Percentiles rank a stretch among this genome's conserved stretches.
phyloP scores from a whole-genome alignment of 2,329 filamentous ascomycete species.

The Fonsecaea pedrosoi region DNA sequence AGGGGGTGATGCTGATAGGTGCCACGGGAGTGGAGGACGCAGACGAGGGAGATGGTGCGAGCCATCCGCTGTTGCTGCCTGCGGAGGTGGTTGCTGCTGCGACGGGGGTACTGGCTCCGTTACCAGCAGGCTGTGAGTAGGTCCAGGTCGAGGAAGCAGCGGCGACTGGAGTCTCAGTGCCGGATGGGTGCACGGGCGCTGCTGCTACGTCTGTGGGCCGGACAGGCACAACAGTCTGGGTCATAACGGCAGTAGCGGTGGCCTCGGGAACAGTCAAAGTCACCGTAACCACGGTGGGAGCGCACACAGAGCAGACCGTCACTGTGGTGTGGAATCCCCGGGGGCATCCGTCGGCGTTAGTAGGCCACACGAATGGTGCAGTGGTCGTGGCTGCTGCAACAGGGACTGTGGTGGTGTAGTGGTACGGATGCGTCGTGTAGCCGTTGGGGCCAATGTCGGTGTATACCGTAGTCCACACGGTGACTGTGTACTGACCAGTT shows the following conservation, averaged over 20 bases:
- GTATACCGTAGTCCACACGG: constrained; percentile 46
- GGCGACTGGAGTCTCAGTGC: constrained; percentile 12
- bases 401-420: constrained; percentile 26
- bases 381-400: constrained; percentile 16
- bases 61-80: constrained; percentile 22
- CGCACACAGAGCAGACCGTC: constrained; percentile 50
- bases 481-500: constrained; percentile 5
- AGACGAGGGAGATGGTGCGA: constrained; percentile 11
- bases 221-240: constrained; percentile 28
- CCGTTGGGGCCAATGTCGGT: constrained; percentile 52
- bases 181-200: constrained; percentile 1
- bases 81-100: neutral
- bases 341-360: constrained; percentile 41
- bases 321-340: constrained; percentile 51
- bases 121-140: neutral
- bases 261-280: constrained; percentile 31
- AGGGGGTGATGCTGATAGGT: constrained; percentile 25
- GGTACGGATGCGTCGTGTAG: constrained; percentile 45
- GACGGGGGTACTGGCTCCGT: neutral
- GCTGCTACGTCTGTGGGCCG: constrained; percentile 9
- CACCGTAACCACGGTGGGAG: constrained; percentile 29
- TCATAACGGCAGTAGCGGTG: constrained; percentile 29
- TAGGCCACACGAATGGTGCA: constrained; percentile 40
- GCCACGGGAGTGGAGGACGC: constrained; percentile 8
- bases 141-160: neutral